Evolutionary conservation across 2,329 filamentous ascomycete genomes (phyloP).

Genomic region (Diaporthe batatas): DNA sequence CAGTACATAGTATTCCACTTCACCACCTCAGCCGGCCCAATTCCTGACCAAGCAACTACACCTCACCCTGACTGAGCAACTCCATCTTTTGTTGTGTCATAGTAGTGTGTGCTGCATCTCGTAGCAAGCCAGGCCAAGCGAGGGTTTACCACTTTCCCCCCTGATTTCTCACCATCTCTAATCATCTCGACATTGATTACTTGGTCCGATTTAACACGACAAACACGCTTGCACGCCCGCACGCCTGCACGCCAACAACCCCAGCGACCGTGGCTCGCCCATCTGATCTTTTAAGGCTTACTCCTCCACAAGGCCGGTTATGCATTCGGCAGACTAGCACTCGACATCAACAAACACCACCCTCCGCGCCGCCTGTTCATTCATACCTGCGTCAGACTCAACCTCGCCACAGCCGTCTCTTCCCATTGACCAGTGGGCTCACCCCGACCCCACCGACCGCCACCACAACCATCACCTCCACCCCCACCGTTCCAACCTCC

Average conservation of each 20-base stretch:
- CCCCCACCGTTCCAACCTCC: slow-evolving; percentile 48
- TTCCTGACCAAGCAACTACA: slow-evolving; percentile 28
- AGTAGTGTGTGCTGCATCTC: neutral
- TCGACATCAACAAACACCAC: neutral
- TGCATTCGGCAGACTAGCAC: slow-evolving; percentile 33
- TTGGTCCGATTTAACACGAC: neutral
- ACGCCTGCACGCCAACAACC: neutral
- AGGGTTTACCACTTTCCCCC: no score
- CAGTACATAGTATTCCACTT: neutral
- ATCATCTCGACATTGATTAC: slow-evolving; percentile 6
- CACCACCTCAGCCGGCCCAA: neutral
- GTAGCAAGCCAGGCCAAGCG: neutral
- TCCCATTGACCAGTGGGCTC: slow-evolving; percentile 6
- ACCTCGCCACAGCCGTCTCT: slow-evolving; percentile 17
- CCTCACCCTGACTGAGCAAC: neutral
- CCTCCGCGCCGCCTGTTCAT: neutral
- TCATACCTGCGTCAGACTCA: slow-evolving; percentile 38
- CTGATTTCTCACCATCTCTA: slow-evolving; percentile 30
- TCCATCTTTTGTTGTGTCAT: slow-evolving; percentile 4
- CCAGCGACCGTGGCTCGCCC: slow-evolving; percentile 37
- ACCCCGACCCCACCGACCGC: neutral
- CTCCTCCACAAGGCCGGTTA: slow-evolving; percentile 20
- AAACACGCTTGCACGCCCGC: neutral
- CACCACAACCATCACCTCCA: neutral
- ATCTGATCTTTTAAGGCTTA: slow-evolving; percentile 24